Base-by-base conservation (phyloP, 1,139 yeast genomes). In the Maudiozyma humilis region DNA sequence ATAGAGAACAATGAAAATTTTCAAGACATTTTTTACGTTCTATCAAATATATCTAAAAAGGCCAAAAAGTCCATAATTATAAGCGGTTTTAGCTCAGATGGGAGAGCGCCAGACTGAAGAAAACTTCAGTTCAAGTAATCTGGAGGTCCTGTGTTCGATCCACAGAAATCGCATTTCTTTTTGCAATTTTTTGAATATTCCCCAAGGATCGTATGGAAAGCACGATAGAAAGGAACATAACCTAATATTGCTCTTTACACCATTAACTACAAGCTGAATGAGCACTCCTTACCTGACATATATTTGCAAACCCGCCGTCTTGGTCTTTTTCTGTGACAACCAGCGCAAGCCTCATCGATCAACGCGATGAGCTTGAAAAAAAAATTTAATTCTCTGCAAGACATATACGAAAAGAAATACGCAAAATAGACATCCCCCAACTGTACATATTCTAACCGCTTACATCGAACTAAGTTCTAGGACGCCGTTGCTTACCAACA, bases 131-230 rank as follows among this genome's bases (percentile, higher is more conserved):
- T 40, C n/a, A 32, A 27, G 42, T 29, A 42, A 53, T 52, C 56
- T 52, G 55, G 56, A 54, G 56, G 89, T 81, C 87, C 82, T 80
- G 88, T 79, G 89, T 82, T 82, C 89, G 83, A 82, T 80, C 88
- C 89, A 79, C 88, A 81, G 83, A 80, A 77, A 70, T 78, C 85
- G 88, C 89, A 81, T 40, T 47, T 34, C 13, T 42, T 42, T 45
- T 43, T 41, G 27, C 13, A 15, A 3, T 17, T 23, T 32, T 32
- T 39, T 33, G 32, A 16, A n/a, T n/a, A n/a, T n/a, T n/a, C n/a
- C n/a, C n/a, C n/a, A n/a, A n/a, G n/a, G n/a, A n/a, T n/a, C n/a
- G n/a, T n/a, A n/a, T n/a, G n/a, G n/a, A n/a, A n/a, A n/a, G n/a
- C n/a, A n/a, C n/a, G n/a, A n/a, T n/a, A n/a, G n/a, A n/a, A n/a